Evolutionary conservation across 768 basidiomycete genomes (phyloP).

Genomic region (Rhodosporidiobolus odoratus): DNA sequence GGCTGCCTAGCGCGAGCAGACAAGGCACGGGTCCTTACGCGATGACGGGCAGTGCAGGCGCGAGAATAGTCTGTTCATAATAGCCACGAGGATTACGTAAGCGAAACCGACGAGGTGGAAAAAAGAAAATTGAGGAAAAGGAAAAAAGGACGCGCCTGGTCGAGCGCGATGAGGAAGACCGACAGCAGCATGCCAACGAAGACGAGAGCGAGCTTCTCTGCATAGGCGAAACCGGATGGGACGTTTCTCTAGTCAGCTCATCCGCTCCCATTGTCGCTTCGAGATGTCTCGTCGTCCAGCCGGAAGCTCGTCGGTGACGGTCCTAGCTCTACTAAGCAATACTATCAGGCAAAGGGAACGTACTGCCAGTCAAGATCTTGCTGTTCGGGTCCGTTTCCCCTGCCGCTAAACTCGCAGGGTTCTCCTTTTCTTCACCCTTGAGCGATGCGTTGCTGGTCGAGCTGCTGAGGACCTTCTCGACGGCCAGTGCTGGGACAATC

Average conservation of each 20-base stretch:
- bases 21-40: background rate
- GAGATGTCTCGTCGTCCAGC: too few relatives aligned
- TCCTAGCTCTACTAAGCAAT: background rate
- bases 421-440: background rate
- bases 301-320: background rate
- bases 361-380: slow-evolving; percentile 24
- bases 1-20: background rate
- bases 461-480: background rate
- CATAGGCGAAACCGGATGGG: background rate
- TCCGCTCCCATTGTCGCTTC: background rate
- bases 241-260: background rate
- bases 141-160: slow-evolving; percentile 20
- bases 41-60: slow-evolving; percentile 28
- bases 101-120: too few relatives aligned
- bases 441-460: background rate
- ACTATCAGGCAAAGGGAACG: background rate
- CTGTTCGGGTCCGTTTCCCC: background rate
- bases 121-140: background rate
- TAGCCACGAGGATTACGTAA: too few relatives aligned
- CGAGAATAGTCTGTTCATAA: slow-evolving; percentile 7
- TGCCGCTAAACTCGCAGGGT: background rate
- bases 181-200: slow-evolving; percentile 20
- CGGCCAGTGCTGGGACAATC: background rate
- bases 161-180: slow-evolving; percentile 39
- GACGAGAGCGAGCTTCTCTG: slow-evolving; percentile 18